These are phyloP conservation scores for Phytophthora uliginosa DNA, from an alignment of 352 stramenopile species.

Conservation along the genomic window DNA sequence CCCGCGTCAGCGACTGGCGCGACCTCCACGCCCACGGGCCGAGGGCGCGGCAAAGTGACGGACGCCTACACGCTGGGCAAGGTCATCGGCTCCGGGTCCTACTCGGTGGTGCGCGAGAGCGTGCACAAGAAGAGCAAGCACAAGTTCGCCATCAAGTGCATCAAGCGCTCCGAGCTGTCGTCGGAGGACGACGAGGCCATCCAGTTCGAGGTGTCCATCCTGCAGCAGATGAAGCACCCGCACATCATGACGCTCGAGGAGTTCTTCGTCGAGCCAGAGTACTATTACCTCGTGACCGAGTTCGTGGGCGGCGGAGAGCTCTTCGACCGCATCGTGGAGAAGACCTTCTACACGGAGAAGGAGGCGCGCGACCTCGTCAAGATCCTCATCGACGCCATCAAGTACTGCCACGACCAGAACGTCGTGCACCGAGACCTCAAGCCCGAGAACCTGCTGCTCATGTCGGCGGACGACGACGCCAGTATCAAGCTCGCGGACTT, in stretches of 20 bases:
- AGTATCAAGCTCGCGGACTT: conserved; percentile 95
- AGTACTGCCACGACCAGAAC: conserved; percentile 91
- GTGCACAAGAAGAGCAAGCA: conserved; percentile 84
- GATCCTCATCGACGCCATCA: conserved; percentile 81
- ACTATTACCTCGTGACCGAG: conserved; percentile 93
- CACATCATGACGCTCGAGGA: conserved; percentile 94
- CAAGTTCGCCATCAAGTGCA: conserved; percentile 93
- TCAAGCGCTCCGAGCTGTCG: conserved; percentile 82
- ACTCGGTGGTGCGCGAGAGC: conserved; percentile 90
- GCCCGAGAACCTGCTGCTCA: conserved; percentile 91
- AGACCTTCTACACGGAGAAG: conserved; percentile 89
- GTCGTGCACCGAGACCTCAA: conserved; percentile 89
- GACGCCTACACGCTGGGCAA: conserved; percentile 81
- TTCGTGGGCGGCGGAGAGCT: conserved; percentile 89
- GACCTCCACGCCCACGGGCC: conserved; percentile 33
- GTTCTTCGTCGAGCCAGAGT: conserved; percentile 91
- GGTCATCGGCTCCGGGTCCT: conserved; percentile 91
- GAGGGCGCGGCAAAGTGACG: conserved; percentile 62
- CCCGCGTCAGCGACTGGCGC: conserved; percentile 6
- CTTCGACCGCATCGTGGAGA: conserved; percentile 93
- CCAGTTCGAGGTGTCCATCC: conserved; percentile 80
- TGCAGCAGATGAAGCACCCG: conserved; percentile 88
- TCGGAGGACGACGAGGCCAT: conserved; percentile 85
- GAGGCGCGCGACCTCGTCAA: conserved; percentile 88
- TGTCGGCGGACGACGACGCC: conserved; percentile 86